Evolutionary conservation across 345 rosid species (phyloP).

Genomic region (Salix purpurea): DNA sequence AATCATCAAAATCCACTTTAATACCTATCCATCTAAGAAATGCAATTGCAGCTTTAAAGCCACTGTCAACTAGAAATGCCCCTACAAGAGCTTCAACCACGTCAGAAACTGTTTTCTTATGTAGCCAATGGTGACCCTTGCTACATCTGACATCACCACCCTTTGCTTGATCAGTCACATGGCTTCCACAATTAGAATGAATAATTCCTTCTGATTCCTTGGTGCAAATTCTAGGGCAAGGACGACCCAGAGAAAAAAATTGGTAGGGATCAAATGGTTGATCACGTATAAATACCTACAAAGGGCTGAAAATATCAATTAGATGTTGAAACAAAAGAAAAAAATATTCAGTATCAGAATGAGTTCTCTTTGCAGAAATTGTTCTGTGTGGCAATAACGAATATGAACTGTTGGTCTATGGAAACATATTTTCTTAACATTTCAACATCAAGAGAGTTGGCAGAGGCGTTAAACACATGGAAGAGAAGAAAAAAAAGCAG

Average conservation of each 20-base stretch:
- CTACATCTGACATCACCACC: slow-evolving; percentile 61
- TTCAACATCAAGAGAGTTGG: not conserved
- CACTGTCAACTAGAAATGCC: slow-evolving; percentile 82
- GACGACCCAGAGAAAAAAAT: slow-evolving; percentile 74
- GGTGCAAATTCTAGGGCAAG: slow-evolving; percentile 60
- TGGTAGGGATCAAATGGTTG: slow-evolving; percentile 73
- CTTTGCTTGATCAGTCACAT: slow-evolving; percentile 24
- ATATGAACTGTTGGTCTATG: not conserved
- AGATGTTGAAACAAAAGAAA: not conserved
- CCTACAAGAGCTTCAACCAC: slow-evolving; percentile 91
- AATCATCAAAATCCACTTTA: slow-evolving; percentile 52
- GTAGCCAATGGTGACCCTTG: slow-evolving; percentile 77
- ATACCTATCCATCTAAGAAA: slow-evolving; percentile 92
- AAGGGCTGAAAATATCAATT: not conserved
- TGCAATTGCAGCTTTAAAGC: slow-evolving; percentile 79
- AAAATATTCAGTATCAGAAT: not conserved
- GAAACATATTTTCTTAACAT: not conserved
- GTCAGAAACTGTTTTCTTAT: slow-evolving; percentile 84
- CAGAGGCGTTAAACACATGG: not conserved
- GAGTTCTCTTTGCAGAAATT: not conserved
- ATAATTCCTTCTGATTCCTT: slow-evolving; percentile 35
- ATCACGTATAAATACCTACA: slow-evolving; percentile 82
- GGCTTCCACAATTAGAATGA: slow-evolving; percentile 34
- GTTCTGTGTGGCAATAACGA: not conserved
- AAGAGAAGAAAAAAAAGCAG: not conserved